Conservation (phyloP, 179 eudicot genomes). For the Vitellaria paradoxa region DNA sequence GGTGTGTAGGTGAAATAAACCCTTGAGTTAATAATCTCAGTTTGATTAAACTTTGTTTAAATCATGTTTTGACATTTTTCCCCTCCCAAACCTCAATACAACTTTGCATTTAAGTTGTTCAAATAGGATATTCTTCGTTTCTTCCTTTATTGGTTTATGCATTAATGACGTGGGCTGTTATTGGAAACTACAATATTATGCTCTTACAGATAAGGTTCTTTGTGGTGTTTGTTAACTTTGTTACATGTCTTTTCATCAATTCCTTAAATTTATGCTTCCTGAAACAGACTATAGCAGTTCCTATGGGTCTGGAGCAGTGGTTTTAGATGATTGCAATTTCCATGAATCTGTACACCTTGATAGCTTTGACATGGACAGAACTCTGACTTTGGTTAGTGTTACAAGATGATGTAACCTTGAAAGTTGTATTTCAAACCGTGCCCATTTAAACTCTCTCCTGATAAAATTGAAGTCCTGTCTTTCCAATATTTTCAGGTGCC, state of each 20-base stretch:
- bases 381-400: slow-evolving; percentile 71
- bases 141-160: background rate
- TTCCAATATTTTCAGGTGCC: slow-evolving; percentile 55
- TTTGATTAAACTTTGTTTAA: background rate
- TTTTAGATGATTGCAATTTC: slow-evolving; percentile 94
- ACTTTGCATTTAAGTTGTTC: background rate
- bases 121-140: background rate
- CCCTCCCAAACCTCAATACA: background rate
- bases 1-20: too few species aligned
- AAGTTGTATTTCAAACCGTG: background rate
- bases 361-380: slow-evolving; percentile 84
- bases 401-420: background rate
- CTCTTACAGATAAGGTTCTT: background rate
- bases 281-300: slow-evolving; percentile 64
- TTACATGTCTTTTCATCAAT: slow-evolving; percentile 1
- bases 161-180: background rate
- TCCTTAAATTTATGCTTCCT: slow-evolving; percentile 8
- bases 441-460: background rate
- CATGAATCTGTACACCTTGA: slow-evolving; percentile 97
- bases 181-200: too few species aligned
- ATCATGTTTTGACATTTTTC: background rate
- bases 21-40: background rate
- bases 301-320: slow-evolving; percentile 76
- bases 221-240: background rate
- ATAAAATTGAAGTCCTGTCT: slow-evolving; percentile 1